Evolutionary conservation across 352 stramenopile species (phyloP).

Genomic region (Lagenidium sp.): DNA sequence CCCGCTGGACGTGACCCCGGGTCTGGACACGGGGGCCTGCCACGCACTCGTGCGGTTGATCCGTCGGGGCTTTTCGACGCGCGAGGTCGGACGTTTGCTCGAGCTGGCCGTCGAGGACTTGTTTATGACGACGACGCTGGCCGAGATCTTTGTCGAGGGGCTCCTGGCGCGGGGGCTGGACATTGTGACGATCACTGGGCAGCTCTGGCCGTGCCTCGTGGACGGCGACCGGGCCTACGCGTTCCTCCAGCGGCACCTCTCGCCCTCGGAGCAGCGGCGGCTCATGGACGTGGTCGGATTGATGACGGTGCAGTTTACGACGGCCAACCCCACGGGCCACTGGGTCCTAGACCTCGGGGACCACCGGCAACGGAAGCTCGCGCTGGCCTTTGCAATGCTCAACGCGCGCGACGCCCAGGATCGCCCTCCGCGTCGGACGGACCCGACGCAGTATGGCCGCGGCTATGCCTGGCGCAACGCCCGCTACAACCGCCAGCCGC

Average conservation of each 20-base stretch:
- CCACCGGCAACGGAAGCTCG: conserved; percentile 45
- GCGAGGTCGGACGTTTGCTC: conserved; percentile 33
- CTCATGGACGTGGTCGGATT: conserved; percentile 42
- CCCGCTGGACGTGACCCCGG: conserved; percentile 15
- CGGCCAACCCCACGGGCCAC: conserved; percentile 43
- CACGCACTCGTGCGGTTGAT: conserved; percentile 34
- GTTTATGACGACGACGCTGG: conserved; percentile 31
- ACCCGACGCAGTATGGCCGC: conserved; percentile 50
- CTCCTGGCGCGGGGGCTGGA: conserved; percentile 27
- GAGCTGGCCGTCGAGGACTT: conserved; percentile 42
- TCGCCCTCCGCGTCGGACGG: conserved; percentile 35
- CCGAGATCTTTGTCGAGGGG: conserved; percentile 29
- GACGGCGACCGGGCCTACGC: conserved; percentile 38
- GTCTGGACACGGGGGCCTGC: conserved; percentile 22
- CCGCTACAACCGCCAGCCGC: conserved; percentile 40
- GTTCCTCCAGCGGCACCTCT: conserved; percentile 41
- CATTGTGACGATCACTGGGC: conserved; percentile 42
- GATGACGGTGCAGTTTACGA: conserved; percentile 46
- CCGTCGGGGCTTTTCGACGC: conserved; percentile 35
- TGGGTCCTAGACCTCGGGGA: conserved; percentile 48
- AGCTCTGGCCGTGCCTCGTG: conserved; percentile 40
- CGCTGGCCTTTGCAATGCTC: conserved; percentile 57
- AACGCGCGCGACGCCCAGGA: conserved; percentile 31
- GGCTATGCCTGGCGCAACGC: conserved; percentile 57
- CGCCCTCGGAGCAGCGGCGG: conserved; percentile 29